phyloP scores from a whole-genome alignment of 306 rosid genomes.

The Lathyrus oleraceus region DNA sequence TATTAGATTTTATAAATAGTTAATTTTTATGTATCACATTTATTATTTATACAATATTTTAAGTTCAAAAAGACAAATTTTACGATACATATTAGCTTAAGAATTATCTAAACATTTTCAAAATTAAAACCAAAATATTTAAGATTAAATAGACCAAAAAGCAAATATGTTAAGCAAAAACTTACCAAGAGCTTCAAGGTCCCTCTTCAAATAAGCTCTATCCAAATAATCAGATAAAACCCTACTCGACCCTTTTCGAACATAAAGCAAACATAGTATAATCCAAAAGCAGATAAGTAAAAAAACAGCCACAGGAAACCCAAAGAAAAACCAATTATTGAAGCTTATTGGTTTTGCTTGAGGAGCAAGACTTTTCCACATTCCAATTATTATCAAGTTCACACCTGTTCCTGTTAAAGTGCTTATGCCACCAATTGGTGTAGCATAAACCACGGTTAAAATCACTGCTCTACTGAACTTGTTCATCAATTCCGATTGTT shows the following conservation, averaged over 20 bases:
- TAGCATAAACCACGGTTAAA: slow-evolving; percentile 59
- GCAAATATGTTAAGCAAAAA: not conserved
- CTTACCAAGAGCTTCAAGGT: slow-evolving; percentile 75
- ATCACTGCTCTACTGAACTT: slow-evolving; percentile 85
- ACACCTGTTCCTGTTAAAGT: slow-evolving; percentile 95
- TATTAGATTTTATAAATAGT: too few relatives aligned
- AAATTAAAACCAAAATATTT: too few relatives aligned
- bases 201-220: slow-evolving; percentile 65
- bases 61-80: too few relatives aligned
- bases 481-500: slow-evolving; percentile 43
- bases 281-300: slow-evolving; percentile 58
- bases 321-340: slow-evolving; percentile 68
- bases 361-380: slow-evolving; percentile 79
- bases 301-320: slow-evolving; percentile 63
- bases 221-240: slow-evolving; percentile 65
- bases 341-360: slow-evolving; percentile 69
- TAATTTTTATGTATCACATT: too few relatives aligned
- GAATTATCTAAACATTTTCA: too few relatives aligned
- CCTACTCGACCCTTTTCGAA: slow-evolving; percentile 46
- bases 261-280: slow-evolving; percentile 60
- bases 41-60: too few relatives aligned
- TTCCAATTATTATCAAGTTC: slow-evolving; percentile 72
- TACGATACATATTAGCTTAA: too few relatives aligned
- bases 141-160: too few relatives aligned
- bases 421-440: slow-evolving; percentile 75